Base-by-base conservation (phyloP, 23 red algal species). In the Pyropia haitanensis region DNA sequence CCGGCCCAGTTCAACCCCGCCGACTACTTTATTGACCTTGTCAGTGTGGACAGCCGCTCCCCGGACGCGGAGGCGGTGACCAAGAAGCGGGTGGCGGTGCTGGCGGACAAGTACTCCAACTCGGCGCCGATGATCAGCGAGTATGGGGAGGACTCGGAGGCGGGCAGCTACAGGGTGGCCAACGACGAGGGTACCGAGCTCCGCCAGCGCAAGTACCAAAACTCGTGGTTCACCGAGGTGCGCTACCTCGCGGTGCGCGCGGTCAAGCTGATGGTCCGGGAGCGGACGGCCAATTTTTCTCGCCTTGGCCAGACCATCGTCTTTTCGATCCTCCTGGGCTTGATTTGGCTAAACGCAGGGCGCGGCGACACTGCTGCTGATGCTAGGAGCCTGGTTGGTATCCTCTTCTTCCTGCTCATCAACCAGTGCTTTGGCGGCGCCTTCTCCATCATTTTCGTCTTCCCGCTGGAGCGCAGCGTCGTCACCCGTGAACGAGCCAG, bases 341-440 rank as follows among this genome's bases (percentile, higher is more conserved):
- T 98, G 12, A 91, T 98, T 22, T 98, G 94, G 94, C 60, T 91
- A 31, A 76, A 75, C 30, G 88, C 81, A 6, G 90, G 76, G 15
- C 81, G 90, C 16, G 68, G 70, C 14, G 70, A 72, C 4, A 51
- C 53, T 31, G 29, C 71, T 1, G 60, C 2, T 5, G 73, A 95
- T 56, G 64, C 51, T 24, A 14, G 46, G 17, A 74, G 63, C 2
- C 63, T 95, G 23, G 51, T 27, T 26, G 94, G 94, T 52, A 67
- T 91, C 6, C 56, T 98, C 23, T 98, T 98, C 80, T 98, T 98
- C 63, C 70, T 98, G 49, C 48, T 72, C 19, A 98, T 98, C 64
- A 98, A 98, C 46, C 94, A 98, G 67, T 59, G 72, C 52, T 96
- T 96, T 67, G 83, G 78, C 51, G 61, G 70, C 27, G 78, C 68